phyloP scores from a whole-genome alignment of 305 asterid genomes.

The Fraxinus nigra region DNA sequence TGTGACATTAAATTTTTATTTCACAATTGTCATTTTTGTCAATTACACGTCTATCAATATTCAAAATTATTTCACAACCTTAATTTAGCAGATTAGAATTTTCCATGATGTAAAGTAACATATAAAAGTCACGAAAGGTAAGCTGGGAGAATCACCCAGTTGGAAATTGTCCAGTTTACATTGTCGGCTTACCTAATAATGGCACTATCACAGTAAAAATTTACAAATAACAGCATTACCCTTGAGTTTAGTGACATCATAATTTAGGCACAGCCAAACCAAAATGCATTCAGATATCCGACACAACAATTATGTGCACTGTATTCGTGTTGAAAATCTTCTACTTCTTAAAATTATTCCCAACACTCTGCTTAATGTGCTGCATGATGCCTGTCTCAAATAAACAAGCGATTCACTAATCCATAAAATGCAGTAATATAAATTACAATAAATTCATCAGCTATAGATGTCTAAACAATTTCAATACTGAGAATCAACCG shows the following conservation, averaged over 20 bases:
- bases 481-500: neutral
- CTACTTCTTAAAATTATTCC: neutral
- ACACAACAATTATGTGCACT: neutral
- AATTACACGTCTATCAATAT: neutral
- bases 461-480: constrained; percentile 4
- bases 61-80: neutral
- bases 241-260: neutral
- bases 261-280: neutral
- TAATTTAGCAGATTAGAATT: neutral
- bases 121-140: neutral
- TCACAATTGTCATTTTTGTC: neutral
- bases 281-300: neutral
- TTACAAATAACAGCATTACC: neutral
- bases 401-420: neutral
- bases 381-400: neutral
- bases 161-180: neutral
- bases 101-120: neutral
- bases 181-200: neutral
- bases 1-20: neutral
- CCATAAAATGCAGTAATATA: constrained; percentile 5
- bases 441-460: neutral
- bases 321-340: neutral
- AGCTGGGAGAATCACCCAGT: neutral
- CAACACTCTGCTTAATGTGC: neutral
- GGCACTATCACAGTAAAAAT: neutral